A percentile compares a stretch with the other conserved stretches of the same genome.
These are phyloP conservation scores for Wickerhamomyces mucosus DNA, from an alignment of 805 yeast genomes.

Conservation along the genomic window DNA sequence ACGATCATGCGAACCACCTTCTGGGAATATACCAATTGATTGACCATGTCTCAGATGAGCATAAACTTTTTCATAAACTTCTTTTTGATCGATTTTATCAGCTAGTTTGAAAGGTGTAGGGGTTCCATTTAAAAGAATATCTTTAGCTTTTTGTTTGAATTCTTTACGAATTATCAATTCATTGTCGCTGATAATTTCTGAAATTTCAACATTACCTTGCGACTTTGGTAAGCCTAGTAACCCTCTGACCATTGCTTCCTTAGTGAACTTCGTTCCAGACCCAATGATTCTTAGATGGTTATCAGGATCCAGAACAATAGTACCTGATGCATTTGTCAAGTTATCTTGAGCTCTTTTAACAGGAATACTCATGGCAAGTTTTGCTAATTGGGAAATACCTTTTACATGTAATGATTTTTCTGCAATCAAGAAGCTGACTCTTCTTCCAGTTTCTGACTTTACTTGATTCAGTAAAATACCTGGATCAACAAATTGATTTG, in stretches of 20 bases:
- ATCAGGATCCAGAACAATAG: constrained; percentile 42
- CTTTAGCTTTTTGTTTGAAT: constrained; percentile 42
- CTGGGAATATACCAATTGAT: constrained; percentile 91
- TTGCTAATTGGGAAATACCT: constrained; percentile 69
- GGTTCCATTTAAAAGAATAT: constrained; percentile 41
- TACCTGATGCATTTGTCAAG: constrained; percentile 58
- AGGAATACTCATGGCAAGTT: constrained; percentile 75
- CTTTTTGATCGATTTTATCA: constrained; percentile 74
- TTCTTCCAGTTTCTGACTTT: constrained; percentile 50
- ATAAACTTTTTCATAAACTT: constrained; percentile 78
- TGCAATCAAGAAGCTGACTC: constrained; percentile 79
- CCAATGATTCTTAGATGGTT: constrained; percentile 56
- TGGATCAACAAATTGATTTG: constrained; percentile 82
- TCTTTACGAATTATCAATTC: constrained; percentile 62
- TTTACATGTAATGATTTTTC: constrained; percentile 58
- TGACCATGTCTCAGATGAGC: constrained; percentile 72
- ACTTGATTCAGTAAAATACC: constrained; percentile 79
- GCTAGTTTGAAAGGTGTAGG: constrained; percentile 58
- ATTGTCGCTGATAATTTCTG: constrained; percentile 60
- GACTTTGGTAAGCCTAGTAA: constrained; percentile 69
- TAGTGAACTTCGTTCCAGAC: constrained; percentile 53
- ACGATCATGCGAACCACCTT: constrained; percentile 96
- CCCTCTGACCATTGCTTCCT: constrained; percentile 49
- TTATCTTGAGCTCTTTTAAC: constrained; percentile 90
- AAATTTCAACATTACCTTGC: constrained; percentile 66